These are phyloP conservation scores for Solanum ossicruentum DNA, from an alignment of 257 asterid species.

Conservation along the genomic window DNA sequence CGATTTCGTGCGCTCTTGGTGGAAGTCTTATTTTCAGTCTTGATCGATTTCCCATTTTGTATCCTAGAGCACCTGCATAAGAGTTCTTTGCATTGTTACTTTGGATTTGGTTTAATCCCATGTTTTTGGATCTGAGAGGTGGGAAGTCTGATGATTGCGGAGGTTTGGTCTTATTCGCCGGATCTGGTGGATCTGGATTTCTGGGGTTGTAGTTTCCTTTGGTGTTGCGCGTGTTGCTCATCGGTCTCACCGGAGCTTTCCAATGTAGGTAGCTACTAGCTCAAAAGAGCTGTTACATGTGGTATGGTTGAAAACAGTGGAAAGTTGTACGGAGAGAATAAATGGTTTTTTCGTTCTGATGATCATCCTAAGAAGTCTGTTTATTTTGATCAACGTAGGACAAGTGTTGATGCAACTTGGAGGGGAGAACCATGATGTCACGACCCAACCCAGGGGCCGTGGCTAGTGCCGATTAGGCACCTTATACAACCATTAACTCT, in stretches of 20 bases:
- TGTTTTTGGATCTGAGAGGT: not conserved
- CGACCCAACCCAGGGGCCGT: no score
- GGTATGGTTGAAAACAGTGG: no score
- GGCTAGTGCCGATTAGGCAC: no score
- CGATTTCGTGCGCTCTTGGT: not conserved
- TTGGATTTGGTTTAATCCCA: not conserved
- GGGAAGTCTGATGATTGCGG: not conserved
- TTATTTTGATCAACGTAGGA: no score
- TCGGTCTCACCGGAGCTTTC: not conserved
- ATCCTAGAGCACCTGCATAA: not conserved
- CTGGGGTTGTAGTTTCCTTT: not conserved
- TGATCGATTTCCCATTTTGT: not conserved
- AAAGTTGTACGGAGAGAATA: no score
- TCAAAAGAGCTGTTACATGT: no score
- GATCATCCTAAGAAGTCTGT: no score
- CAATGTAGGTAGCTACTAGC: no score
- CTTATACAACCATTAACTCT: no score
- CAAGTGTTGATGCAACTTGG: no score
- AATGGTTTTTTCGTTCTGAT: no score
- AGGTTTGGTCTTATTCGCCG: not conserved
- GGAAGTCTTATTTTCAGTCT: not conserved
- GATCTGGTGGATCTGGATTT: not conserved
- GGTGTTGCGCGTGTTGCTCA: not conserved
- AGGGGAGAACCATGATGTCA: no score
- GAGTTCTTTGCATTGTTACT: not conserved